Evolutionary conservation across 106 monocot genomes (phyloP), one percentile per base, ranked within the genome.

Genomic region (Narthecium ossifragum): DNA sequence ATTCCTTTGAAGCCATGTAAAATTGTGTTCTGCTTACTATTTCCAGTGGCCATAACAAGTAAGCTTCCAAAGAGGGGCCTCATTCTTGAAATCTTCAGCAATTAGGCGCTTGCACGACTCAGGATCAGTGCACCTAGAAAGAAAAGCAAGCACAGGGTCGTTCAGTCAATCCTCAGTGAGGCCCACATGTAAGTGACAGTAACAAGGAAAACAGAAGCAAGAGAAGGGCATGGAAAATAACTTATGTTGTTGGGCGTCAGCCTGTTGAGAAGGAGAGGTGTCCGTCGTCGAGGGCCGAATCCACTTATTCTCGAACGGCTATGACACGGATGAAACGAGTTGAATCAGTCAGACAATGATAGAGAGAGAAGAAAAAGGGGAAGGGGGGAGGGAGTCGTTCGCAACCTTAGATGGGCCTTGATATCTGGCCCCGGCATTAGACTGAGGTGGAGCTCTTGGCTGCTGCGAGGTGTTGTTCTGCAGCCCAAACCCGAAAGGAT

Each of bases 261-360:
- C 53, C 66, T 79, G 63, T 32, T 79, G 59, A 34, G 64, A 61
- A 26, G 73, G 26, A 48, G 70, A 50, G 28, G 54, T 49, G 46
- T 74, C 79, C 34, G 75, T 31, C 14, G 65, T 3, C 6, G 75
- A 40, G 5, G 57, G 41, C 27, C 90, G 69, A 17, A 49, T 64
- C 86, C 86, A 84, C 69, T 78, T 90, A 64, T 96, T 96, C 34
- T 83, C 77, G 70, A 89, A 89, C 38, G 78, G 82, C 85, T 89
- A 62, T 43, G 8, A 25, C 18, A 64, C 29, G 23, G 8, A 10
- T 8, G 31, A 40, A 5, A 53, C 34, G 33, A 40, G 2, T 17
- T 1, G 31, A 1, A 53, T 25, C 7, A 52, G 52, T 4, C 18
- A 61, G 10, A 21, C n/a, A n/a, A n/a, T n/a, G n/a, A n/a, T n/a